phyloP scores from a whole-genome alignment of 768 basidiomycete species.

The Phlegmacium glaucopus region DNA sequence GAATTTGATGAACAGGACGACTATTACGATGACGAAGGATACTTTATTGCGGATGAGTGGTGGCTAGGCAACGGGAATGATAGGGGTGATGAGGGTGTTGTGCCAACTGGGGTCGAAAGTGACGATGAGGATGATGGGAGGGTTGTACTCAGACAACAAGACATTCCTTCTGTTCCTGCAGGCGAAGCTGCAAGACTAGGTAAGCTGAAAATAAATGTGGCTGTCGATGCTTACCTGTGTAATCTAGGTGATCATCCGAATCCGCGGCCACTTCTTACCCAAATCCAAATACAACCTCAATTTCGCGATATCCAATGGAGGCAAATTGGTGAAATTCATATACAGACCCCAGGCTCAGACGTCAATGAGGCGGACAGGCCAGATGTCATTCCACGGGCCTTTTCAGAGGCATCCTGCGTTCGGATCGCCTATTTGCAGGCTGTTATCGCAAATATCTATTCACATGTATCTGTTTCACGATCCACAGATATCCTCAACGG shows the following conservation, averaged over 20 bases:
- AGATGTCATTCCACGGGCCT: background rate
- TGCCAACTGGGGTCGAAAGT: background rate
- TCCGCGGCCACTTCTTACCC: background rate
- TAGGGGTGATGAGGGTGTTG: background rate
- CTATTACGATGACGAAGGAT: background rate
- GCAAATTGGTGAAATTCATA: background rate
- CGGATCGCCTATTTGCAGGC: constrained; percentile 1
- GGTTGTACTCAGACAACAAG: background rate
- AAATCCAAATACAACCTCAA: background rate
- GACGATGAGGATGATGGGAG: background rate
- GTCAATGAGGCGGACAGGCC: constrained; percentile 1
- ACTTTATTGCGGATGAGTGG: background rate
- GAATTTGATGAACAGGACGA: background rate
- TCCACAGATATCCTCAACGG: background rate
- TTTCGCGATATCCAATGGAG: background rate
- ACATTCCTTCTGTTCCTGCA: background rate
- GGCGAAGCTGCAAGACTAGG: background rate
- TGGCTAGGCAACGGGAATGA: background rate
- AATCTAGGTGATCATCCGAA: background rate
- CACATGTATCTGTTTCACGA: background rate
- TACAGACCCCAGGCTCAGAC: constrained; percentile 1
- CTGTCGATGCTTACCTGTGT: background rate
- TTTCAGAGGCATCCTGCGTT: constrained; percentile 1
- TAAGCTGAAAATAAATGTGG: background rate
- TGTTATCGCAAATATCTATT: constrained; percentile 2